These are phyloP conservation scores for Zygosaccharomyces sapae DNA, from an alignment of 1,139 yeast species.

Conservation along the genomic window DNA sequence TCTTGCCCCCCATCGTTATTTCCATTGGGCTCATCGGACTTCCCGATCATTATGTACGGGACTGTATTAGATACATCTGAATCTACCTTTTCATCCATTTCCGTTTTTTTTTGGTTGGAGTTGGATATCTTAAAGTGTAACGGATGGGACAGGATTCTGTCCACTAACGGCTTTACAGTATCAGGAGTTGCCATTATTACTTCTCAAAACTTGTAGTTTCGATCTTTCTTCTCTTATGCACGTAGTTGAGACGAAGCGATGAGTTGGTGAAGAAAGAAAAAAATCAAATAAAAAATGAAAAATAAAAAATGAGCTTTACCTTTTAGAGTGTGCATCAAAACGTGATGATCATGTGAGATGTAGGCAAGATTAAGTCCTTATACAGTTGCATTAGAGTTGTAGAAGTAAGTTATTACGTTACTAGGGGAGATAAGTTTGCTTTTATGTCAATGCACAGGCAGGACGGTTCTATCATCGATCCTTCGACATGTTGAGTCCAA, in stretches of 20 bases:
- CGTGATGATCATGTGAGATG: not conserved
- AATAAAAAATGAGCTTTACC: not conserved
- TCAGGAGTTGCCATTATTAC: constrained; percentile 27
- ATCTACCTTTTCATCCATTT: constrained; percentile 19
- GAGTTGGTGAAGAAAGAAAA: not conserved
- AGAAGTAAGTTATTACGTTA: not conserved
- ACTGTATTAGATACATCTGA: constrained; percentile 35
- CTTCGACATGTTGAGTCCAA: too few relatives aligned
- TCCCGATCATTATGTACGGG: constrained; percentile 34
- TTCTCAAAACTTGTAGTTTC: not conserved
- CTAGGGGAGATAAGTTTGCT: not conserved
- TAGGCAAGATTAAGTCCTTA: not conserved
- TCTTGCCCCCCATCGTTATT: constrained; percentile 21
- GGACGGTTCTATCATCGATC: too few relatives aligned
- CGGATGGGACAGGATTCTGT: constrained; percentile 56
- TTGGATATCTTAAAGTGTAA: constrained; percentile 53
- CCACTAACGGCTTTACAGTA: constrained; percentile 43
- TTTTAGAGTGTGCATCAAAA: not conserved
- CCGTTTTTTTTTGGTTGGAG: constrained; percentile 5
- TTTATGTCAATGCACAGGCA: too few relatives aligned
- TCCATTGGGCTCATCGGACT: constrained; percentile 21
- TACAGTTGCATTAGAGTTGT: not conserved
- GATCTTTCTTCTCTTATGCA: not conserved
- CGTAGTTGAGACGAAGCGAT: not conserved
- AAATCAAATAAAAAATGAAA: not conserved